A percentile compares a stretch with the other conserved stretches of the same genome.
Evolutionary conservation across 441 rosid species (phyloP).

Genomic region (Gossypium trilobum): DNA sequence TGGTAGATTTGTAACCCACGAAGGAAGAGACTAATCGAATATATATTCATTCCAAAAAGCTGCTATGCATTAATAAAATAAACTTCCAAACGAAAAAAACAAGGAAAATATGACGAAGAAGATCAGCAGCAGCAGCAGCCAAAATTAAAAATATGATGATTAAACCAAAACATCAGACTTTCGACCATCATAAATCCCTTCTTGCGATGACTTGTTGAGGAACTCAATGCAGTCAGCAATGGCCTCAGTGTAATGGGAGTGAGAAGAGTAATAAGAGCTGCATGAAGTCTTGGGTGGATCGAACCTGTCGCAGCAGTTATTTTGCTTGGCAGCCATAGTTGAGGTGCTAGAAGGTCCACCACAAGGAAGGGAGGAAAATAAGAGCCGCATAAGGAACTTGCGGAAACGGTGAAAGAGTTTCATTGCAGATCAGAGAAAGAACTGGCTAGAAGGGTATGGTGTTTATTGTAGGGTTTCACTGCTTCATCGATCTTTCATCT

Average conservation of each 20-base stretch:
- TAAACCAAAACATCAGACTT: slow-evolving; percentile 37
- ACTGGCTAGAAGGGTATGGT: background rate
- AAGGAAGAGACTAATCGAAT: slow-evolving; percentile 3
- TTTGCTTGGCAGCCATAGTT: slow-evolving; percentile 8
- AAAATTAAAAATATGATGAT: background rate
- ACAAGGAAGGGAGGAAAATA: slow-evolving; percentile 48
- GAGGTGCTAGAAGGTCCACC: slow-evolving; percentile 17
- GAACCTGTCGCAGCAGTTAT: slow-evolving; percentile 32
- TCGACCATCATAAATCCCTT: slow-evolving; percentile 34
- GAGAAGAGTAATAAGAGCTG: slow-evolving; percentile 81
- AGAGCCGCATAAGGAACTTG: slow-evolving; percentile 53
- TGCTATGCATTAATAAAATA: background rate
- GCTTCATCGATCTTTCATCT: slow-evolving; percentile 16
- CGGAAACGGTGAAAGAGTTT: slow-evolving; percentile 56
- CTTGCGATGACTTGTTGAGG: slow-evolving; percentile 71
- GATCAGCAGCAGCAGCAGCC: background rate
- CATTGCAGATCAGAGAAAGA: slow-evolving; percentile 34
- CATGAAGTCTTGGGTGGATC: slow-evolving; percentile 87
- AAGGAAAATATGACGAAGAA: background rate
- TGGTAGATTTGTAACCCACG: background rate
- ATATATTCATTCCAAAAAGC: background rate
- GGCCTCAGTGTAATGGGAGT: slow-evolving; percentile 65
- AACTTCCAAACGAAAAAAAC: background rate
- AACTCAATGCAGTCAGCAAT: slow-evolving; percentile 89
- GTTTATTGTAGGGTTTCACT: background rate